Percentiles rank a stretch among this genome's conserved stretches.
Conservation (phyloP, 495 filamentous ascomycete species). For the Penicillium silybi region DNA sequence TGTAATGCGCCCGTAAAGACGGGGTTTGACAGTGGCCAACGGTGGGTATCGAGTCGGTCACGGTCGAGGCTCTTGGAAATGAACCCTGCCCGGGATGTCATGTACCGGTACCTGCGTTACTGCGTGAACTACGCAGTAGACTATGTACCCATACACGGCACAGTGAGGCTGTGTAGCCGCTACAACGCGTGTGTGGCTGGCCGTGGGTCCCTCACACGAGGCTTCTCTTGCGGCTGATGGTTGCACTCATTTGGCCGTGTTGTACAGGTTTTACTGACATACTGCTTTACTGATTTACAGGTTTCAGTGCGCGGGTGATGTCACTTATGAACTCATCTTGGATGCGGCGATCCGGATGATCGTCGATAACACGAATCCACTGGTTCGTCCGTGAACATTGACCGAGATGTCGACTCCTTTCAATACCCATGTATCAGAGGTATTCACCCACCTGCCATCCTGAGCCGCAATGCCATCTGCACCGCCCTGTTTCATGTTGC, state of each 20-base stretch:
- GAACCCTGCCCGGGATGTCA: constrained; percentile 8
- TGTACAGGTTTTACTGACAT: too few species aligned
- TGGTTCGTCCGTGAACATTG: not conserved
- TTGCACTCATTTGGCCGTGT: not conserved
- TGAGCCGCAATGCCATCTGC: not conserved
- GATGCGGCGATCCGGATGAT: not conserved
- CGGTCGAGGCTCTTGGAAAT: constrained; percentile 29
- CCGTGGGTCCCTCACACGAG: constrained; percentile 20
- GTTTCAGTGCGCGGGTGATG: not conserved
- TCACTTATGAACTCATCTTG: not conserved
- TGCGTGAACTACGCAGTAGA: accelerated
- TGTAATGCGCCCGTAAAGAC: constrained; percentile 1
- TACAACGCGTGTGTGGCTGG: constrained; percentile 32
- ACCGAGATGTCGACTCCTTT: too few species aligned
- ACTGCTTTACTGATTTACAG: not conserved
- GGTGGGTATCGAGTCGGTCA: not conserved
- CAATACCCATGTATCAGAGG: too few species aligned
- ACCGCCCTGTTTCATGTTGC: not conserved
- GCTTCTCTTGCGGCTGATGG: constrained; percentile 5
- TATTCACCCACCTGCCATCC: not conserved
- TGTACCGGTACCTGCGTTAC: constrained; percentile 12
- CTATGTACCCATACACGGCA: constrained; percentile 12
- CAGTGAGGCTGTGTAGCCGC: constrained; percentile 38
- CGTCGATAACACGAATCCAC: constrained; percentile 1
- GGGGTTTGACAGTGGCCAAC: not conserved